Percentiles rank a stretch among this genome's conserved stretches.
Evolutionary conservation across 2,329 filamentous ascomycete species (phyloP).

Genomic region (Paracoccidioides lutzii): DNA sequence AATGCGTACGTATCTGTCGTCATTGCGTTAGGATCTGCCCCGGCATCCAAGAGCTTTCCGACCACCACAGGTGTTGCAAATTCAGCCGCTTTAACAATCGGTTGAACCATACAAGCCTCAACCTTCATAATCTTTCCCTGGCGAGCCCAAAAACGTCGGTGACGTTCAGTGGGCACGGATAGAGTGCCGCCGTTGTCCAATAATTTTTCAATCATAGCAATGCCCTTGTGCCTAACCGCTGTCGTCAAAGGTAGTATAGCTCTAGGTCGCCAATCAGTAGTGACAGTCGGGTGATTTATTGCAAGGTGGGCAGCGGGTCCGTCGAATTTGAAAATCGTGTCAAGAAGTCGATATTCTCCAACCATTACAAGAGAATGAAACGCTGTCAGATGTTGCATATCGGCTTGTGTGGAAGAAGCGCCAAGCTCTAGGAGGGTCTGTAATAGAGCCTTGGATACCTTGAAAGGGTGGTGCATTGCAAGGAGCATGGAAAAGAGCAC

Average conservation of each 20-base stretch:
- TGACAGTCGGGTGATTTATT: conserved; percentile 49
- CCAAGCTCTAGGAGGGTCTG: conserved; percentile 49
- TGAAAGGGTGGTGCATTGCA: conserved; percentile 46
- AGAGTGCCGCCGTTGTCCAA: conserved; percentile 48
- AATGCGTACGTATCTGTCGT: conserved; percentile 26
- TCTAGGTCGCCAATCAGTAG: conserved; percentile 47
- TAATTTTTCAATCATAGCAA: conserved; percentile 44
- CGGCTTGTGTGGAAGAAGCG: conserved; percentile 58
- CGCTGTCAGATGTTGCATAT: conserved; percentile 46
- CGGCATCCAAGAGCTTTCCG: conserved; percentile 47
- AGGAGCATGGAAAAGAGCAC: conserved; percentile 56
- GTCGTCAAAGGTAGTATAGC: conserved; percentile 13
- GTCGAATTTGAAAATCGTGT: conserved; percentile 38
- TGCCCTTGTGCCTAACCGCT: conserved; percentile 28
- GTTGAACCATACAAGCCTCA: conserved; percentile 43
- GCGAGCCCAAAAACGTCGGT: conserved; percentile 7
- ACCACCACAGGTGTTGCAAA: conserved; percentile 41
- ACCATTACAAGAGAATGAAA: conserved; percentile 46
- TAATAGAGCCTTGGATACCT: conserved; percentile 50
- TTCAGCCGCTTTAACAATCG: conserved; percentile 50
- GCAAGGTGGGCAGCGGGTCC: conserved; percentile 43
- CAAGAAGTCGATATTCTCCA: conserved; percentile 19
- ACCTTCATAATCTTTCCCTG: conserved; percentile 35
- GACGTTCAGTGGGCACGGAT: conserved; percentile 41
- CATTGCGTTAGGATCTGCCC: conserved; percentile 53